Base-by-base conservation (phyloP, 2,329 filamentous ascomycete species). In the Aurifilum marmelostoma region DNA sequence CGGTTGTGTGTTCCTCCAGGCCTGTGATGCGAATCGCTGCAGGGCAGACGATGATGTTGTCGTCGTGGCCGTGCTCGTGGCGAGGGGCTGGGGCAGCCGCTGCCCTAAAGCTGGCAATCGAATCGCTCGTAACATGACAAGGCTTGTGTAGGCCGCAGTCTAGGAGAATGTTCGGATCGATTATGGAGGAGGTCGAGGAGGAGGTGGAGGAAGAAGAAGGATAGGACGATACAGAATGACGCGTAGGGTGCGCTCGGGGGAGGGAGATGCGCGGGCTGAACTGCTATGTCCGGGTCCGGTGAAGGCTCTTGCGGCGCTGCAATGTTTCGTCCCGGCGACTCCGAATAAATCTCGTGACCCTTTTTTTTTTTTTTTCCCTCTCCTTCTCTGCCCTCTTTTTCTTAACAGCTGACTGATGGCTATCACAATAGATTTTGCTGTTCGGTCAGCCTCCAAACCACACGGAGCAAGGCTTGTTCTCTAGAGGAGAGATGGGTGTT, bases 71-170 rank as follows among this genome's bases (percentile, higher is more conserved):
- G 39, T 43, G 8, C 4, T 47, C 50, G 27, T 67, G 52, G 66
- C 37, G 32, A 50, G 58, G 37, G 69, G 41, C 52, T 68, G 66
- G 8, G 29, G 32, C 2, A 37, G 29, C n/a, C 64, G 63, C n/a
- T n/a, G n/a, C 50, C 60, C 59, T 29, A 62, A 32, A 24, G 56
- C 41, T n/a, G 69, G 34, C 59, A 64, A 27, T 21, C 69, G 69
- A 34, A 66, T 41, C 29, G 67, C 60, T 47, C 67, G 64, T 61
- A 66, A 27, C 64, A 66, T 66, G 14, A n/a, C 32, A 58, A 34
- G 3, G 8, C 18, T 16, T 58, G n/a, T 58, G 27, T 34, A 58
- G 54, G 34, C 29, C 1, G 16, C 29, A 59, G 32, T 37, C 18
- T 21, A 14, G 56, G 6, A 21, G 12, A 18, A 29, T 29, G 29